Conservation (phyloP, 192 early-diverging fungal species). For the Spizellomyces punctatus region DNA sequence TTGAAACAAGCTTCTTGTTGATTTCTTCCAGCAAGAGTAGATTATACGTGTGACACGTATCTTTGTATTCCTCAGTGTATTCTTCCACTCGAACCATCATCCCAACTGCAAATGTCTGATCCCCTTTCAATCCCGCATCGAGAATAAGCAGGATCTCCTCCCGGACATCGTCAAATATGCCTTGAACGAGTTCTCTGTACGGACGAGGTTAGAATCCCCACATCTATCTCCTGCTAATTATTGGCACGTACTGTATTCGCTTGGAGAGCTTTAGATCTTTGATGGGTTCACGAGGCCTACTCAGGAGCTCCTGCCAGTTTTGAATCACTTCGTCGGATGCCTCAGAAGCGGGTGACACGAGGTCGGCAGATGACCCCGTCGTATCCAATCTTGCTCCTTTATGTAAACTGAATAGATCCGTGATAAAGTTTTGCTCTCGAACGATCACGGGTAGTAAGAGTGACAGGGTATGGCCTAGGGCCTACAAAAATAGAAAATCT, state of each 20-base stretch:
- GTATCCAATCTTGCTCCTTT: conserved; percentile 2
- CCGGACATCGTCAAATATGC: conserved; percentile 73
- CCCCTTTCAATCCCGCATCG: conserved; percentile 69
- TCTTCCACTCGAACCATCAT: conserved; percentile 85
- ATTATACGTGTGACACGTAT: conserved; percentile 73
- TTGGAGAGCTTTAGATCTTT: conserved; percentile 74
- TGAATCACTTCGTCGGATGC: conserved; percentile 21
- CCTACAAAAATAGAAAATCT: conserved; percentile 26
- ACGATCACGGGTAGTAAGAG: conserved; percentile 70
- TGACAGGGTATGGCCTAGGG: conserved; percentile 62
- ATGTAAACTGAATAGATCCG: conserved; percentile 79
- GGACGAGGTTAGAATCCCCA: neutral
- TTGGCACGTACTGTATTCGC: conserved; percentile 58
- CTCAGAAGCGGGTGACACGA: conserved; percentile 10
- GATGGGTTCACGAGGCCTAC: conserved; percentile 53
- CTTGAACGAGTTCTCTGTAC: conserved; percentile 77
- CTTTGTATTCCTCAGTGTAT: conserved; percentile 65
- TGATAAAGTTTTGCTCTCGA: conserved; percentile 90
- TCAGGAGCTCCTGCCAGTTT: conserved; percentile 53
- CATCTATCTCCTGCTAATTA: neutral
- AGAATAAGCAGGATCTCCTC: conserved; percentile 73
- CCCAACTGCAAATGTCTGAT: conserved; percentile 63
- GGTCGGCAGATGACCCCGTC: neutral
- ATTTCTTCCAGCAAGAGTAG: conserved; percentile 69
- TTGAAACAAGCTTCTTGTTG: conserved; percentile 60